phyloP scores from a whole-genome alignment of 2,329 filamentous ascomycete genomes.

The Aspergillus ochraceus region DNA sequence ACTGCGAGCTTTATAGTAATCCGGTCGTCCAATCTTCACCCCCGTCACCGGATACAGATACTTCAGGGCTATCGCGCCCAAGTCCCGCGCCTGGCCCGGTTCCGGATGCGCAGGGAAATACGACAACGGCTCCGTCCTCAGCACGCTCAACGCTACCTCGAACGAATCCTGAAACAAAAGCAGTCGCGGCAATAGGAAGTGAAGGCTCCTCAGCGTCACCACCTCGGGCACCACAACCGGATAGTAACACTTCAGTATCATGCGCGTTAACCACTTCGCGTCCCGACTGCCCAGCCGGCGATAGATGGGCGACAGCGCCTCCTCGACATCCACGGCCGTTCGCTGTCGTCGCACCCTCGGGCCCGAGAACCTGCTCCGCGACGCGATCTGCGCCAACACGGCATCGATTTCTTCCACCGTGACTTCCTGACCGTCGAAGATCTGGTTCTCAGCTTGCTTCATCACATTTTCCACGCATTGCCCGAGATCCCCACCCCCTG shows the following conservation, averaged over 20 bases:
- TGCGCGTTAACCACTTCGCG: constrained; percentile 82
- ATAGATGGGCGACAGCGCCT: constrained; percentile 58
- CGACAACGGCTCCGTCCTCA: constrained; percentile 44
- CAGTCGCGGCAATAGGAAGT: constrained; percentile 69
- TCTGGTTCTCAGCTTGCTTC: constrained; percentile 54
- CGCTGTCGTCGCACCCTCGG: constrained; percentile 53
- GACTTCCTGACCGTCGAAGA: constrained; percentile 46
- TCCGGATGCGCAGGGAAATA: constrained; percentile 39
- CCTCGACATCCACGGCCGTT: constrained; percentile 42
- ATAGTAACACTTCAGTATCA: constrained; percentile 75
- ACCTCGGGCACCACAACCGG: constrained; percentile 63
- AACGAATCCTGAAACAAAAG: constrained; percentile 71
- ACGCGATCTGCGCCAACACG: constrained; percentile 65
- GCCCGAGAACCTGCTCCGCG: constrained; percentile 69
- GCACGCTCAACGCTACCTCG: constrained; percentile 56
- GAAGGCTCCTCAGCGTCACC: constrained; percentile 60
- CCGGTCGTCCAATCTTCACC: constrained; percentile 64
- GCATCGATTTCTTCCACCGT: constrained; percentile 72
- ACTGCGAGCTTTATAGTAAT: constrained; percentile 66
- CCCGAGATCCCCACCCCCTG: constrained; percentile 67
- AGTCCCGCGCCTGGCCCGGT: constrained; percentile 27
- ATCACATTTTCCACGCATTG: constrained; percentile 69
- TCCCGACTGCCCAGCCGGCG: constrained; percentile 63
- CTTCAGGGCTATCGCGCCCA: constrained; percentile 38
- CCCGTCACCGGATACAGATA: constrained; percentile 57